Evolutionary conservation across 129 eudicot genomes (phyloP), one percentile per base, ranked within the genome.

Genomic region (Ambrosia artemisiifolia): DNA sequence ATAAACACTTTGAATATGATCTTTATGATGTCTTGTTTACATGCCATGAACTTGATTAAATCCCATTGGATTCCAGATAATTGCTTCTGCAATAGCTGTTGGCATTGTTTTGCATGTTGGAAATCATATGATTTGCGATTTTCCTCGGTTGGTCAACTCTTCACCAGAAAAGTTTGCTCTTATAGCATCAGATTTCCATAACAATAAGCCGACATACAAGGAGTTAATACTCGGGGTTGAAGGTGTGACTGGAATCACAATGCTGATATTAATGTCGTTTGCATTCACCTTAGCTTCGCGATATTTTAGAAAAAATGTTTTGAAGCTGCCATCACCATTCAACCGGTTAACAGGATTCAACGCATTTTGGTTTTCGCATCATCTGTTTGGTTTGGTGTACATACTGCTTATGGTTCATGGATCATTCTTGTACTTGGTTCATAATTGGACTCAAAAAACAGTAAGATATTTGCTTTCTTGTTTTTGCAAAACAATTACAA

Each of bases 291-390:
- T 95, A 68, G 99, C 99, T 66, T 88, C 96, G 24, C 70, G 89
- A 40, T 57, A 77, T 53, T 91, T 95, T 54, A 72, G 99, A 67
- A 84, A 69, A 66, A 86, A 86, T 60, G 62, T 79, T 7, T 82
- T 91, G 71, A 95, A 88, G 82, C 80, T 95, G 71, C 99, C 99
- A 54, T 63, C 86, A 12, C 99, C 99, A 14, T 88, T 88, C 35
- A 86, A 85, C 81, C 81, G 90, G 73, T 74, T 95, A 60, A 92
- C 97, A 17, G 99, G 99, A 20, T 95, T 91, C 76, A 95, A 95
- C 66, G 96, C 99, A 8, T 95, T 95, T 47, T 95, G 99, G 99
- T 91, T 91, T 65, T 95, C 99, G 13, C 99, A 95, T 81, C 99
- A 95, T 65, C 93, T 95, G 72, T 81, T 87, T 11, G 89, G 79